Evolutionary conservation across 208 protist species (phyloP), one percentile per base, ranked within the genome.

Genomic region (Trypanosoma theileri): DNA sequence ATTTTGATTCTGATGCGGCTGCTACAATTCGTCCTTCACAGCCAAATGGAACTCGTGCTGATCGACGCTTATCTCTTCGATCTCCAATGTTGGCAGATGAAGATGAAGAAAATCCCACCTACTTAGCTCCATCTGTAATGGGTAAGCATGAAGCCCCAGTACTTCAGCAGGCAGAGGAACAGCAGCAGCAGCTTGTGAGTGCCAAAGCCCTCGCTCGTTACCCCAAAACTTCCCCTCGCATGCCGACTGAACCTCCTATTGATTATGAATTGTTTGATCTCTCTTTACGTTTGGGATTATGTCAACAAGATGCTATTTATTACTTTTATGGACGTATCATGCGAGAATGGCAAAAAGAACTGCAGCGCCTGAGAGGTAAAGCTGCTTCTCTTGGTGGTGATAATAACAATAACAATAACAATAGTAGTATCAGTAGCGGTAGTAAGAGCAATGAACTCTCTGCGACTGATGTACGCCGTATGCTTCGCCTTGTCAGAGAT

Each of bases 261-360:
- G 86, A 95, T 73, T 95, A 95, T 67, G 85, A 93, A 59, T 73
- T 95, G 17, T 86, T 88, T 52, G 83, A 92, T 35, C 69, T 90
- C 35, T 87, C 77, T 57, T 63, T 90, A 42, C 82, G 83, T 12
- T 79, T 93, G 10, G 83, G 85, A 16, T 58, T 95, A 8, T 81
- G 80, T 16, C 66, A 64, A 44, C 44, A 71, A 10, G 56, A 71
- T 10, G 80, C 79, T 8, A 70, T 93, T 35, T 89, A 88, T 48
- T 73, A 88, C 68, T 92, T 88, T 67, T 86, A 93, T 66, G 79
- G 84, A 26, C 82, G 89, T 52, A 90, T 95, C 13, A 50, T 93
- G 55, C 64, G 71, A 8, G 86, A 86, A 53, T 95, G 86, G 86
- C 71, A 79, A 24, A 66, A 60, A 8, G 86, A 86, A 67, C 63